Conservation (phyloP, 257 asterid genomes). For the Gardenia jasminoides region DNA sequence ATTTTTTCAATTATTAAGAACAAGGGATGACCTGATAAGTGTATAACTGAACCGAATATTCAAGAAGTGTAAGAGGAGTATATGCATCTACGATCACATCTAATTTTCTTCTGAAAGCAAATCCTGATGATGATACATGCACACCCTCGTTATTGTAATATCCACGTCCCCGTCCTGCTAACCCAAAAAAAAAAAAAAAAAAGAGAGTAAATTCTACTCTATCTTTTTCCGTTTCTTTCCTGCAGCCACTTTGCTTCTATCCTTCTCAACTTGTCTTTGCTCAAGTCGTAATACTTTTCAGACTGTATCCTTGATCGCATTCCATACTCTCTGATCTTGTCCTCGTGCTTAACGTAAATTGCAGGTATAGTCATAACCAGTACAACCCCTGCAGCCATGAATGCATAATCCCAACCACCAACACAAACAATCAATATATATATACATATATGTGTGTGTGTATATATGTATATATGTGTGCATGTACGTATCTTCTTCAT, state of each 20-base stretch:
- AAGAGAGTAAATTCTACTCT: constrained; percentile 23
- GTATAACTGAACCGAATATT: too few relatives aligned
- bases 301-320: constrained; percentile 27
- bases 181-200: background rate
- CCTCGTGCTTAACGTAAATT: constrained; percentile 44
- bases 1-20: too few relatives aligned
- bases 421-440: too few relatives aligned
- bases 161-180: background rate
- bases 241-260: constrained; percentile 26
- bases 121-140: background rate
- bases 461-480: too few relatives aligned
- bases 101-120: too few relatives aligned
- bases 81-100: too few relatives aligned
- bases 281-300: constrained; percentile 15
- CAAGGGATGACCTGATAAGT: too few relatives aligned
- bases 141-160: background rate
- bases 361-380: constrained; percentile 44
- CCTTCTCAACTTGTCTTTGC: constrained; percentile 30
- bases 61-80: too few relatives aligned
- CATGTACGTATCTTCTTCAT: too few relatives aligned
- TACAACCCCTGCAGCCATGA: constrained; percentile 41
- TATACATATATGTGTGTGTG: too few relatives aligned
- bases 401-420: background rate
- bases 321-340: constrained; percentile 33
- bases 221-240: constrained; percentile 44